A percentile compares a stretch with the other conserved stretches of the same genome.
These are phyloP conservation scores for Elymus sibiricus DNA, from an alignment of 176 grass and related monocot genomes.

Conservation along the genomic window DNA sequence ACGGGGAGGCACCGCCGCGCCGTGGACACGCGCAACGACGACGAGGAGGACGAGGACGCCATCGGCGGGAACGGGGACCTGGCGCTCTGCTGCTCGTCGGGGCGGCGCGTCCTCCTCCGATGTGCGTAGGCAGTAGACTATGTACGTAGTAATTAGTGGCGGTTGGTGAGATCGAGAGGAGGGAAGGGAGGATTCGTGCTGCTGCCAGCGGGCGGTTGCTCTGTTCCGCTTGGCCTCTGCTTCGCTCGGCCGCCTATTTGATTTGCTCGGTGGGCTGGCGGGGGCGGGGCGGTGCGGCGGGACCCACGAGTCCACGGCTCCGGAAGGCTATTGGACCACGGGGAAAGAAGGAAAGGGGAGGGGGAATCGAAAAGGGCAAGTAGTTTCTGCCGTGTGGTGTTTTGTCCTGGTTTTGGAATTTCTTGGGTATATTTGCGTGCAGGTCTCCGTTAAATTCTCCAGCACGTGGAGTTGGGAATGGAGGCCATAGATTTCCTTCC, in stretches of 20 bases:
- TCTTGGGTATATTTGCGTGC: neutral
- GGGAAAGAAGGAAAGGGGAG: neutral
- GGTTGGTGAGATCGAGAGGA: neutral
- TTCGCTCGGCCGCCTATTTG: neutral
- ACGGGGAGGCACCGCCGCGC: neutral
- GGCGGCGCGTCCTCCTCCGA: neutral
- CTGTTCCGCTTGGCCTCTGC: constrained; percentile 22
- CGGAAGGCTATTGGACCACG: neutral
- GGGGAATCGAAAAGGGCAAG: neutral
- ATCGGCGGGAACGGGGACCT: neutral
- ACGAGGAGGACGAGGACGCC: neutral
- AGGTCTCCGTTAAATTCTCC: neutral
- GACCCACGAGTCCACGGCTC: neutral
- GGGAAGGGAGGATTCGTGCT: constrained; percentile 29
- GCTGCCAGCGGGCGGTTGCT: neutral
- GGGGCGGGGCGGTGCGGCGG: neutral
- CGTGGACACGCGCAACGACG: constrained; percentile 17
- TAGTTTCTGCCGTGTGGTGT: neutral
- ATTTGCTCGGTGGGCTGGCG: neutral
- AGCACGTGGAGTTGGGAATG: neutral
- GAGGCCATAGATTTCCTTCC: neutral
- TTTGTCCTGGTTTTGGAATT: neutral
- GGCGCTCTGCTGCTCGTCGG: neutral
- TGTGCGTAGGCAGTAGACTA: neutral
- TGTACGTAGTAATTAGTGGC: neutral